Base-by-base conservation (phyloP, 108 stramenopile genomes). In the Schizochytrium sp. region DNA sequence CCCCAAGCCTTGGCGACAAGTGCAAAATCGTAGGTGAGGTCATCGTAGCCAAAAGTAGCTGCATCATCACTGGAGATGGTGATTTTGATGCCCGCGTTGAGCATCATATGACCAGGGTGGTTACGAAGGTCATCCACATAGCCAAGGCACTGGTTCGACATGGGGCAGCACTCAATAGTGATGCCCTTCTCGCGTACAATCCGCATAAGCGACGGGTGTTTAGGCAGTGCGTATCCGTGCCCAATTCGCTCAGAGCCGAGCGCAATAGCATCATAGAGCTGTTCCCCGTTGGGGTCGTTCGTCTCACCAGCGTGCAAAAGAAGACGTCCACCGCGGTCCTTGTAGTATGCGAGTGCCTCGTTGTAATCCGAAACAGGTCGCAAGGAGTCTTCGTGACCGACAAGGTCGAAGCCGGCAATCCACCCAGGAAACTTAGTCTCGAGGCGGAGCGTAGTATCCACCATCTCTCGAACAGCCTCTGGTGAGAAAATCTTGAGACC, bases 1-100 rank as follows among this genome's bases (percentile, higher is more conserved):
- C 76, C 76, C 76, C 76, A 83, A 53, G 76, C 76, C 76, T 83
- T 83, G 50, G 76, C 76, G 47, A 83, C 76, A 7, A 83, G 76
- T 5, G 76, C 76, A 42, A 83, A 83, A 55, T 83, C 76, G 53
- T 55, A 83, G 40, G 76, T 83, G 0, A 83, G n/a, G 76, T 83
- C 76, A 10, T 49, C 47, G 47, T 83, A 83, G 12, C 76, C 76
- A 83, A 83, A 83, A 53, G 53, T 83, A 53, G 76, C 76, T 55
- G 76, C 76, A 40, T 83, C 76, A 53, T 83, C 76, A 40, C 45
- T 47, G 45, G 76, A 83, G 2, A 83, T 83, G 3, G 76, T 83
- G 53, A 83, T 49, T 1, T 55, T 49, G 53, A 83, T 40, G 50
- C 76, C 76, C 15, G 47, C 53, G 76, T 83, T 83, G 47, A 83